A percentile compares a stretch with the other conserved stretches of the same genome.
phyloP scores from a whole-genome alignment of 2,329 filamentous ascomycete genomes.

The Zelopaecilomyces penicillatus region DNA sequence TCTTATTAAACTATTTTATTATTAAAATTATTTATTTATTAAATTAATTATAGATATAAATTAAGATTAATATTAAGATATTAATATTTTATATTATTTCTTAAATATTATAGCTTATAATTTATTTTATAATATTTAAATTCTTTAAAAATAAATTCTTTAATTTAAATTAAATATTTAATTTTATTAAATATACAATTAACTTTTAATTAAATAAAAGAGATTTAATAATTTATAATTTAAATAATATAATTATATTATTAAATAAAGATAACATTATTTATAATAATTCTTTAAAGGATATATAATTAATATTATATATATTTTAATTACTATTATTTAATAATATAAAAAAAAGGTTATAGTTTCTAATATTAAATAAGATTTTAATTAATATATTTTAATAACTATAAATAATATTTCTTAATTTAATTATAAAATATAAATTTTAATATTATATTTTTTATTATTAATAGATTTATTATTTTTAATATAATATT shows the following conservation, averaged over 20 bases:
- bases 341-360: neutral
- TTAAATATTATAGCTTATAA: neutral
- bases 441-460: neutral
- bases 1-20: neutral
- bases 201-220: neutral
- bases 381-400: conserved; percentile 1
- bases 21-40: no score
- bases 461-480: neutral
- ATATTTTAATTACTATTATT: neutral
- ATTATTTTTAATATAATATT: neutral
- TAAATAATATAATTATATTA: neutral
- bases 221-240: neutral
- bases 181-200: no score
- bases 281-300: no score
- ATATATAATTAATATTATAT: neutral
- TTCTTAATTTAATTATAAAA: neutral
- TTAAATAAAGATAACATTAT: neutral
- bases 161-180: neutral
- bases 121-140: neutral
- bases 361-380: conserved; percentile 1
- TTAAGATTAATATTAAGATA: neutral
- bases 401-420: neutral
- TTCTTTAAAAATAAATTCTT: neutral
- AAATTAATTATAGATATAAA: neutral
- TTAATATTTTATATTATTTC: neutral